Conservation (phyloP, 176 grass and related monocot genomes). For the Aegilops tauschii region DNA sequence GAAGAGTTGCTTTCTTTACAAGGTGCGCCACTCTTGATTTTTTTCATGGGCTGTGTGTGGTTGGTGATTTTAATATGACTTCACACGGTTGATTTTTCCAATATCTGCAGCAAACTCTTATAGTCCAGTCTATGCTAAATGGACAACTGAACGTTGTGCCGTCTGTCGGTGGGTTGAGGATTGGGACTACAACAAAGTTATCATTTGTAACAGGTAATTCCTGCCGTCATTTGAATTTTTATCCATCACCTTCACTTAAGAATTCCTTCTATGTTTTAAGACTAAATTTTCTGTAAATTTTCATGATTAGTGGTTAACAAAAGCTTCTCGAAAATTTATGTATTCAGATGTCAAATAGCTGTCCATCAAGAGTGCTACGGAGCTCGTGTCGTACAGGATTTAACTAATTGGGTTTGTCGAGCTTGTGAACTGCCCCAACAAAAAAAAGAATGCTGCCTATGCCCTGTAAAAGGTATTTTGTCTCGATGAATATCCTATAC, state of each 20-base stretch:
- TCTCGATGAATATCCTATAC: background rate
- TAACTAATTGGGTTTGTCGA: constrained; percentile 91
- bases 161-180: constrained; percentile 98
- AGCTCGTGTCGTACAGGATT: constrained; percentile 56
- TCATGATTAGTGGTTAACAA: background rate
- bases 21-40: constrained; percentile 26
- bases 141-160: constrained; percentile 94
- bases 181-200: constrained; percentile 99
- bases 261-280: background rate
- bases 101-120: constrained; percentile 66
- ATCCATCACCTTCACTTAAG: background rate
- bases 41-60: constrained; percentile 1
- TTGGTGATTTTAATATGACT: constrained; percentile 2
- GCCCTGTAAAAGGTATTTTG: constrained; percentile 83
- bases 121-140: constrained; percentile 73
- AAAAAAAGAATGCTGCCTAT: constrained; percentile 81
- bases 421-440: constrained; percentile 63
- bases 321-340: constrained; percentile 12
- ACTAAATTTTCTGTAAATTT: background rate
- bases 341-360: constrained; percentile 88
- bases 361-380: constrained; percentile 99
- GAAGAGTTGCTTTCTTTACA: constrained; percentile 51
- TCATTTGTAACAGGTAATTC: constrained; percentile 94
- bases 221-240: background rate
- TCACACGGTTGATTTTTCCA: constrained; percentile 8